Base-by-base conservation (phyloP, 2,329 filamentous ascomycete genomes). In the Fusarium dlaminii region DNA sequence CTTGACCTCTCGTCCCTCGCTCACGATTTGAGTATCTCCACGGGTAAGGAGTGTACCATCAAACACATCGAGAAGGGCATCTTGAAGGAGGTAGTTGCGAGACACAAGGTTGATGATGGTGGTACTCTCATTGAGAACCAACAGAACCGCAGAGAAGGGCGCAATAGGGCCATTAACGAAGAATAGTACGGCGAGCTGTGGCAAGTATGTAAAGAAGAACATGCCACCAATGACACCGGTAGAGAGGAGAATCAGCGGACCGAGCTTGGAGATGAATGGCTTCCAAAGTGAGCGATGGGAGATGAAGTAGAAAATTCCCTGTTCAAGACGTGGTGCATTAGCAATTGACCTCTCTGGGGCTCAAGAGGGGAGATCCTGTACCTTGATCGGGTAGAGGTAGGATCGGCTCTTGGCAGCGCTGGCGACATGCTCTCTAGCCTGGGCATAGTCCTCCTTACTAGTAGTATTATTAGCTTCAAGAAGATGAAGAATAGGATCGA, bases 181-280 rank as follows among this genome's bases (percentile, higher is more conserved):
- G 58, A 94, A 88, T 49, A 98, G 88, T 20, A 98, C 82, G 2
- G 94, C 93, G 30, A 94, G 89, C 85, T 98, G 96, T 2, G 96
- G 96, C 14, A 91, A 80, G 81, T 98, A 98, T 55, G 95, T 93
- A 80, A 98, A 91, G 76, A 93, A 85, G 83, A 98, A 98, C 94
- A 98, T 97, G 81, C 89, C 86, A 17, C 87, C 86, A 3, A 95
- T 91, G 51, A 98, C 91, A 49, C 90, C 89, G 15, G 91, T 82
- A 20, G 93, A 94, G 5, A 98, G 88, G 4, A 88, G 87, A 57
- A 97, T 75, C 34, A 92, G 94, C 6, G 89, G 88, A 4, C 85
- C 80, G 49, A 92, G 81, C 67, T 86, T 86, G 12, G 86, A 87
- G 42, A 87, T 73, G 48, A 91, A 87, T 4, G 90, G 90, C 76